Conservation (phyloP, 495 filamentous ascomycete genomes). For the Penicillium arizonense region DNA sequence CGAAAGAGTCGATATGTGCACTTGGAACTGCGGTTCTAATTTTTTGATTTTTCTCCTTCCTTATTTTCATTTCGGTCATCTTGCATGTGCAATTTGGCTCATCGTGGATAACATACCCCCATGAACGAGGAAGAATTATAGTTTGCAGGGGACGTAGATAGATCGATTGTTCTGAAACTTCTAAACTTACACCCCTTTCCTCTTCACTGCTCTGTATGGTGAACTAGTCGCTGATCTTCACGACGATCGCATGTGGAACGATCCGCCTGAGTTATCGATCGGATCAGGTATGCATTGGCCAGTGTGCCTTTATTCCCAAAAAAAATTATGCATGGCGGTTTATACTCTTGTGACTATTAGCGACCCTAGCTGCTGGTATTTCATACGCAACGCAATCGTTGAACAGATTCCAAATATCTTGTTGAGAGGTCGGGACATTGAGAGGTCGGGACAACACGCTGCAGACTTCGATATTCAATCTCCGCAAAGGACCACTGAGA, state of each 20-base stretch:
- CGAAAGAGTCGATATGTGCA: conserved; percentile 1
- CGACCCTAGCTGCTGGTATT: not conserved
- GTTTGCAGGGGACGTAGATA: not conserved
- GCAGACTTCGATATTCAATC: not conserved
- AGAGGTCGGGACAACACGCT: too few species aligned
- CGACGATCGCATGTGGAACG: not conserved
- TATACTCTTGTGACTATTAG: not conserved
- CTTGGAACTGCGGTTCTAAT: conserved; percentile 1
- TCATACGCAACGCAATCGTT: not conserved
- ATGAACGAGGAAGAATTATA: not conserved
- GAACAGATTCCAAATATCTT: not conserved
- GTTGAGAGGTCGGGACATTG: too few species aligned
- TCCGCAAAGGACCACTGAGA: not conserved
- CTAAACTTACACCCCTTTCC: not conserved
- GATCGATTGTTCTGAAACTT: conserved; percentile 5
- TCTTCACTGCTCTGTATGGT: not conserved
- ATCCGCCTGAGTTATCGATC: not conserved
- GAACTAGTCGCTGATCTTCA: not conserved
- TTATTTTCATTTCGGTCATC: not conserved
- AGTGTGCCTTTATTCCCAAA: not conserved
- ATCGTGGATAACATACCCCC: not conserved
- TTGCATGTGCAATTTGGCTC: not conserved
- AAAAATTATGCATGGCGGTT: not conserved
- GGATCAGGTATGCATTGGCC: not conserved
- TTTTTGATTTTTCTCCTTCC: not conserved